phyloP scores from a whole-genome alignment of 306 rosid species.

The Styphnolobium japonicum region DNA sequence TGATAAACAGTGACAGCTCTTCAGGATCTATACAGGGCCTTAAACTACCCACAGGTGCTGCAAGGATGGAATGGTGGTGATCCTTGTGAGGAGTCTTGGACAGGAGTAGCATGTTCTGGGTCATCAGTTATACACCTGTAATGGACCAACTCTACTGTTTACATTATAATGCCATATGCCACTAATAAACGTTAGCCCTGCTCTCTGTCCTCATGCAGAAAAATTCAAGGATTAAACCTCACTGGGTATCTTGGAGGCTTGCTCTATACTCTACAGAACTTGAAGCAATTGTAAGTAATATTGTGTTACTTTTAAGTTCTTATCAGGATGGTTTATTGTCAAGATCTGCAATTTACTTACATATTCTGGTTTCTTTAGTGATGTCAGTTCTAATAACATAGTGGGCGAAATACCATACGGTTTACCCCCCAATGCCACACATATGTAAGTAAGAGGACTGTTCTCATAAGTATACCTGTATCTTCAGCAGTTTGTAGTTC shows the following conservation, averaged over 20 bases:
- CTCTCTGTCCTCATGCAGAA: slow-evolving; percentile 44
- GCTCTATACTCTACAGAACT: slow-evolving; percentile 55
- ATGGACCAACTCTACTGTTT: slow-evolving; percentile 6
- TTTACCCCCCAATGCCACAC: slow-evolving; percentile 83
- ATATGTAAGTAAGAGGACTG: slow-evolving; percentile 76
- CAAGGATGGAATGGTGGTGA: slow-evolving; percentile 72
- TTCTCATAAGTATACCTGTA: not conserved
- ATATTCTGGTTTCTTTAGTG: slow-evolving; percentile 52
- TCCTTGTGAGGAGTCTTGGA: slow-evolving; percentile 90
- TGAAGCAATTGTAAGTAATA: slow-evolving; percentile 77
- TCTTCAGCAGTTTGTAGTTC: slow-evolving; percentile 1
- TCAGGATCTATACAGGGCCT: slow-evolving; percentile 54
- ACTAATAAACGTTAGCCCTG: not conserved
- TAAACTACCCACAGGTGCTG: slow-evolving; percentile 58
- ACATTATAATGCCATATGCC: not conserved
- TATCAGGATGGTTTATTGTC: not conserved
- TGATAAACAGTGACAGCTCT: slow-evolving; percentile 61
- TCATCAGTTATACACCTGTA: slow-evolving; percentile 85
- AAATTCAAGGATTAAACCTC: slow-evolving; percentile 73
- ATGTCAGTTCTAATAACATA: slow-evolving; percentile 72
- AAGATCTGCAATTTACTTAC: not conserved
- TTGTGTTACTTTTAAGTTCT: not conserved
- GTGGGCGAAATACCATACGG: slow-evolving; percentile 66
- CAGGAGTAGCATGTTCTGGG: slow-evolving; percentile 76
- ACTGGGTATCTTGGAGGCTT: slow-evolving; percentile 64